phyloP scores from a whole-genome alignment of 2,329 filamentous ascomycete genomes.

The Passalora sequoiae region DNA sequence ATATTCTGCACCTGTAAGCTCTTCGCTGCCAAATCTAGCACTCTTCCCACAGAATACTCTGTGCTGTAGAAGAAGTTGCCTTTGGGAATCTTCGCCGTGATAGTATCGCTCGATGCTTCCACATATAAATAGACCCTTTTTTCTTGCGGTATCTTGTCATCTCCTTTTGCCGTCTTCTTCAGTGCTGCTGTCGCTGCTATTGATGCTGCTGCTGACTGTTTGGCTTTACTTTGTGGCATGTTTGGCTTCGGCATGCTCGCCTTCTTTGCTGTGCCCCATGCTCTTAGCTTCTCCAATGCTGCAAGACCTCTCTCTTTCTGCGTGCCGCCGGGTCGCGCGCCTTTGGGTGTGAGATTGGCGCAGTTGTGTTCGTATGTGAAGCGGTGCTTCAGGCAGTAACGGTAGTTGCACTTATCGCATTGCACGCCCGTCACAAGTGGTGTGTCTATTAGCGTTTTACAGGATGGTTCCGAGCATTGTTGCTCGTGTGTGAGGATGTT shows the following conservation, averaged over 20 bases:
- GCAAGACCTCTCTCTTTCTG: constrained; percentile 61
- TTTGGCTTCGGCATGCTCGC: constrained; percentile 34
- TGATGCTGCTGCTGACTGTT: constrained; percentile 57
- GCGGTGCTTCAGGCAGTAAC: constrained; percentile 74
- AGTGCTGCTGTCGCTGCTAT: constrained; percentile 67
- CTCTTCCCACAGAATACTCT: constrained; percentile 84
- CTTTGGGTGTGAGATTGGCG: constrained; percentile 61
- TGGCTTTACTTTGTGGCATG: constrained; percentile 51
- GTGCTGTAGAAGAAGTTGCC: constrained; percentile 48
- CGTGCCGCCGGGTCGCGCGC: constrained; percentile 45
- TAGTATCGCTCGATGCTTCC: constrained; percentile 82
- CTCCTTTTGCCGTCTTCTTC: constrained; percentile 85
- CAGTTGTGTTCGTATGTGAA: constrained; percentile 80
- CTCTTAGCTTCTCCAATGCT: constrained; percentile 70
- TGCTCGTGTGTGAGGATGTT: constrained; percentile 58
- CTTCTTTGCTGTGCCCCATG: constrained; percentile 71
- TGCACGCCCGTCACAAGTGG: constrained; percentile 63
- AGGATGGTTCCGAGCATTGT: constrained; percentile 61
- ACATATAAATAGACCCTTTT: constrained; percentile 89
- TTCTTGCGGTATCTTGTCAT: constrained; percentile 70
- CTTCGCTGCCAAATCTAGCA: constrained; percentile 73
- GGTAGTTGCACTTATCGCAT: constrained; percentile 64
- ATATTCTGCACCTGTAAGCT: constrained; percentile 74
- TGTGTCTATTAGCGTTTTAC: constrained; percentile 68
- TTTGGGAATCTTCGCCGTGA: constrained; percentile 72